Evolutionary conservation across 805 yeast species (phyloP), one percentile per base, ranked within the genome.

Genomic region (Blastobotrys peoriensis): DNA sequence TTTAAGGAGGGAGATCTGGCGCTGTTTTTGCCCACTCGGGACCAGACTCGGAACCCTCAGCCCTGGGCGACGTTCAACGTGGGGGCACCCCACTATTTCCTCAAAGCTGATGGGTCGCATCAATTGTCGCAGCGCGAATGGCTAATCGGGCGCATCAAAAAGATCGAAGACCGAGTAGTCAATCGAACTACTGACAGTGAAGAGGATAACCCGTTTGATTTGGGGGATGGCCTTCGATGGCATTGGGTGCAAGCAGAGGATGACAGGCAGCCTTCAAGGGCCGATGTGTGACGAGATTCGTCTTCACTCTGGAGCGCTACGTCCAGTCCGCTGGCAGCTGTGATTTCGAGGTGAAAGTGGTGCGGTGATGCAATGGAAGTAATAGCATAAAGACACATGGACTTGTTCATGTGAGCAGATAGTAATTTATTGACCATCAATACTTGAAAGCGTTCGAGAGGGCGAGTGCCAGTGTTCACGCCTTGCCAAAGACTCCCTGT

Each of bases 61-160:
- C 87, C 91, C 0, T 91, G 98, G 98, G 96, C 96, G 0, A 95
- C 95, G 1, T 91, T 91, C 67, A 89, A 93, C 52, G 76, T 85
- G 45, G 95, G 91, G 1, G 82, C 86, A 0, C 93, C 94, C 0
- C 88, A 89, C 60, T 88, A 79, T 60, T 82, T 88, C 57, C 66
- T 91, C 51, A 76, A 78, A 41, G 68, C 62, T n/a, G 68, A 70
- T 38, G 65, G 65, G 10, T 59, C 68, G 13, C 56, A 47, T 18
- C 53, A 57, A 23, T 54, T 70, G 18, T 62, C 62, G 8, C 70
- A 65, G 25, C 76, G 81, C 43, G 96, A 89, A 52, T 91, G 96
- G 91, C 71, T 89, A 57, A 81, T 91, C 27, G 95, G 85, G 0
- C 68, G 83, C 41, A 78, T 89, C 13, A 55, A 68, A 6, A 64